A percentile compares a stretch with the other conserved stretches of the same genome.
Conservation (phyloP, 192 early-diverging fungal genomes). For the Coemansia erecta region DNA sequence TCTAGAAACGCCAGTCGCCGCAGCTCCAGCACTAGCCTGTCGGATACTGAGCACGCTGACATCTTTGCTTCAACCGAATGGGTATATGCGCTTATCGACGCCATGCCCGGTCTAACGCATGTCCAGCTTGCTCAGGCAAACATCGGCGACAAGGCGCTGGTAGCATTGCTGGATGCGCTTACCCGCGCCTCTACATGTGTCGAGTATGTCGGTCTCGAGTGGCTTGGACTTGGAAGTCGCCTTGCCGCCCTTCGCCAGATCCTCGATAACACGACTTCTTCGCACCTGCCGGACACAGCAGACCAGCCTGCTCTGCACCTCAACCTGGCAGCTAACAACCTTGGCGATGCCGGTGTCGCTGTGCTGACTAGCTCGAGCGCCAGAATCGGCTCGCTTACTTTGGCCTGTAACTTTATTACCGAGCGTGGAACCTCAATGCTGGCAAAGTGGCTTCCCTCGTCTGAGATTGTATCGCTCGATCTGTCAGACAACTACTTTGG, state of each 20-base stretch:
- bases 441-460: conserved; percentile 42
- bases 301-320: conserved; percentile 20
- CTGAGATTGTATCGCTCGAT: conserved; percentile 27
- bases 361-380: conserved; percentile 27
- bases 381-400: conserved; percentile 30
- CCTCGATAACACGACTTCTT: conserved; percentile 15
- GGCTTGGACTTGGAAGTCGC: conserved; percentile 40
- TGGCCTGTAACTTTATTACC: conserved; percentile 50
- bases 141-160: conserved; percentile 22
- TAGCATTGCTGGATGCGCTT: conserved; percentile 25
- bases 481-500: conserved; percentile 53
- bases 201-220: conserved; percentile 50
- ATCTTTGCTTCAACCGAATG: conserved; percentile 1
- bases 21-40: background rate
- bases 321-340: conserved; percentile 43
- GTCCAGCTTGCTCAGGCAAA: conserved; percentile 37
- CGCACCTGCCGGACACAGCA: background rate
- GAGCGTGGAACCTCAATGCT: conserved; percentile 37
- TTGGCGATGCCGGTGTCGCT: conserved; percentile 40
- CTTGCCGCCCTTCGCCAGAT: conserved; percentile 32
- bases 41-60: background rate
- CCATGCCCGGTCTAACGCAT: conserved; percentile 36
- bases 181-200: conserved; percentile 10
- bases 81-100: conserved; percentile 19
- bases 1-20: background rate